Evolutionary conservation across 371 early-diverging fungal genomes (phyloP).

Genomic region (Blastocladiella emersonii): DNA sequence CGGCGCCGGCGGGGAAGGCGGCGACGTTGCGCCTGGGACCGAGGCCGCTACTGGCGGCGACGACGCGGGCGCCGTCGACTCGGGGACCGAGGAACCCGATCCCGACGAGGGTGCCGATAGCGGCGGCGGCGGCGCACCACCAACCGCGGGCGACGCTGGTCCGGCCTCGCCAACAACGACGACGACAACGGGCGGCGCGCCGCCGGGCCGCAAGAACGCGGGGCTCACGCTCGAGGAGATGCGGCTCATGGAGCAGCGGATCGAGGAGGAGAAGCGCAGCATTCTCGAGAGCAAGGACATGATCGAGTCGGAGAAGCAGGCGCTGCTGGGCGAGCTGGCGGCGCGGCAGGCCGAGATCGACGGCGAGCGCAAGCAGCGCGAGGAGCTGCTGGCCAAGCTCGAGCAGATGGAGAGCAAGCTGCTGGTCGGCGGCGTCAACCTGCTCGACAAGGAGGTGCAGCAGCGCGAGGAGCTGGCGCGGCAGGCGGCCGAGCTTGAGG

Average conservation of each 20-base stretch:
- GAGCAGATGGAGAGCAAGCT: conserved; percentile 31
- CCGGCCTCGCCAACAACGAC: too few relatives aligned
- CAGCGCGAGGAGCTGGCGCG: conserved; percentile 24
- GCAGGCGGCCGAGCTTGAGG: conserved; percentile 28
- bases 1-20: conserved; percentile 15
- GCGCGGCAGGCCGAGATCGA: conserved; percentile 29
- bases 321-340: conserved; percentile 24
- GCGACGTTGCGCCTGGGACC: too few relatives aligned
- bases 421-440: conserved; percentile 38
- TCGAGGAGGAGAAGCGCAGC: conserved; percentile 28
- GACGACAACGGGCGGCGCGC: neutral
- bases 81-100: neutral
- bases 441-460: conserved; percentile 26
- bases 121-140: too few relatives aligned
- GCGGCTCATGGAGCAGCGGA: conserved; percentile 25
- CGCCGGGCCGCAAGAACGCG: neutral
- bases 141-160: conserved; percentile 2
- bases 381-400: conserved; percentile 24
- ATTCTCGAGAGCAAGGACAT: conserved; percentile 30
- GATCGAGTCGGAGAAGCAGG: conserved; percentile 28
- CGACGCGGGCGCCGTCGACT: conserved; percentile 13
- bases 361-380: conserved; percentile 23
- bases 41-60: too few relatives aligned
- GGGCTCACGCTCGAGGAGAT: conserved; percentile 14
- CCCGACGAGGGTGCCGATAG: conserved; percentile 7